These are phyloP conservation scores for Terana coerulea DNA, from an alignment of 768 basidiomycete species.

Conservation along the genomic window DNA sequence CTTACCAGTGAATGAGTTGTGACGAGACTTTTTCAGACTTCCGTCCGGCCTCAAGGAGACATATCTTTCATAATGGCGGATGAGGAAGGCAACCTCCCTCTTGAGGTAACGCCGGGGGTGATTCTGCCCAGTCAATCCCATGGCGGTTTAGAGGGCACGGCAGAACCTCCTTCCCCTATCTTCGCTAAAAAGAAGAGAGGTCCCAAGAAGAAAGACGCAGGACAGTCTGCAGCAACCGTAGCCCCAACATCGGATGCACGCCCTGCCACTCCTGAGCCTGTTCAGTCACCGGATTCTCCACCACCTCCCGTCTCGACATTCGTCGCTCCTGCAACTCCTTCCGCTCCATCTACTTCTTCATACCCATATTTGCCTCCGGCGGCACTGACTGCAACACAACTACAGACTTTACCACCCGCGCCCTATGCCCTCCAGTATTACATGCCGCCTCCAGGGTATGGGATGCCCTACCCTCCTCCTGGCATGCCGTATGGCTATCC, in stretches of 20 bases:
- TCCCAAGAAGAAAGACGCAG: conserved; percentile 4
- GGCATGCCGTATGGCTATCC: conserved; percentile 25
- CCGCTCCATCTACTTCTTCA: not conserved
- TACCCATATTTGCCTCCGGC: not conserved
- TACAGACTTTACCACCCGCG: conserved; percentile 4
- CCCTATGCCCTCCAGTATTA: conserved; percentile 33
- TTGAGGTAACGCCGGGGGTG: not conserved
- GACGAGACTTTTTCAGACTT: not conserved
- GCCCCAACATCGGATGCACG: not conserved
- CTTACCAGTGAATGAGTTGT: not conserved
- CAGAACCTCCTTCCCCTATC: too few relatives aligned
- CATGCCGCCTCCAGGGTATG: conserved; percentile 27
- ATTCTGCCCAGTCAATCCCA: not conserved
- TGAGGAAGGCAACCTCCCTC: conserved; percentile 1
- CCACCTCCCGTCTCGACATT: too few relatives aligned
- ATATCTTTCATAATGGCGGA: conserved; percentile 5
- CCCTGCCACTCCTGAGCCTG: too few relatives aligned
- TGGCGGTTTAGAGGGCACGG: too few relatives aligned
- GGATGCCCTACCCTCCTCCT: conserved; percentile 27
- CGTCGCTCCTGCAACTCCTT: too few relatives aligned
- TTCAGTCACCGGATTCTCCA: too few relatives aligned
- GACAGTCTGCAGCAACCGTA: not conserved
- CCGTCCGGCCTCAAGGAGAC: not conserved
- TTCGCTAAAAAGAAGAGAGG: not conserved
- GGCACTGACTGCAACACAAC: not conserved